A percentile compares a stretch with the other conserved stretches of the same genome.
phyloP scores from a whole-genome alignment of 371 early-diverging fungal genomes.

The Sporodiniella umbellata region DNA sequence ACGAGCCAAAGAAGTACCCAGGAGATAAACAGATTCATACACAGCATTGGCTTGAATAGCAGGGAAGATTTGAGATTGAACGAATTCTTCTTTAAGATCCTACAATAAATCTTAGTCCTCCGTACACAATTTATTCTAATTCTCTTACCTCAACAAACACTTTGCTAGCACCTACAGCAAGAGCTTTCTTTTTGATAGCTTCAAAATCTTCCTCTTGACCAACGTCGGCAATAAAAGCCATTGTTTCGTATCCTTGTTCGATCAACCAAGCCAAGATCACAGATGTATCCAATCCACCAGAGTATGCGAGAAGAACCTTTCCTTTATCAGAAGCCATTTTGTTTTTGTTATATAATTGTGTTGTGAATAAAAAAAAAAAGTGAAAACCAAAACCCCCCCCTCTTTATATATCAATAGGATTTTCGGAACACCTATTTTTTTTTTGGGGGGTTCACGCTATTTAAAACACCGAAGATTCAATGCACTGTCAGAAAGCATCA shows the following conservation, averaged over 20 bases:
- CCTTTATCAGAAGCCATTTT: constrained; percentile 66
- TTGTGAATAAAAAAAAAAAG: constrained; percentile 3
- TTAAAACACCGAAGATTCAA: too few relatives aligned
- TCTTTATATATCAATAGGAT: constrained; percentile 4
- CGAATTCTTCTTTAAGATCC: constrained; percentile 92
- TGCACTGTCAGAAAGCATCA: too few relatives aligned
- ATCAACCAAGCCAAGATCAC: constrained; percentile 97
- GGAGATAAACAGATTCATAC: constrained; percentile 92
- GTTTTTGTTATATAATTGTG: too few relatives aligned
- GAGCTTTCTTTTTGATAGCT: constrained; percentile 88
- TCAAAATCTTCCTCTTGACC: constrained; percentile 99
- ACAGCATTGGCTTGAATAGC: constrained; percentile 93
- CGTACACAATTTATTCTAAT: too few relatives aligned
- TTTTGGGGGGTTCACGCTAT: too few relatives aligned
- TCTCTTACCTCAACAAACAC: constrained; percentile 92
- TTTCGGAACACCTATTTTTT: too few relatives aligned
- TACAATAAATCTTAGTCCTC: too few relatives aligned
- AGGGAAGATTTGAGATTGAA: constrained; percentile 90
- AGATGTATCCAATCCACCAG: constrained; percentile 97
- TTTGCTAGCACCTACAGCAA: constrained; percentile 88
- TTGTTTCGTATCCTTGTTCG: constrained; percentile 95
- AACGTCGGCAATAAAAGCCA: constrained; percentile 96
- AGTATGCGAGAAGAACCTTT: constrained; percentile 93
- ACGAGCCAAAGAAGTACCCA: constrained; percentile 96
- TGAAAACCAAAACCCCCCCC: neutral